These are phyloP conservation scores for Asterionellopsis glacialis DNA, from an alignment of 108 stramenopile species.

Conservation along the genomic window DNA sequence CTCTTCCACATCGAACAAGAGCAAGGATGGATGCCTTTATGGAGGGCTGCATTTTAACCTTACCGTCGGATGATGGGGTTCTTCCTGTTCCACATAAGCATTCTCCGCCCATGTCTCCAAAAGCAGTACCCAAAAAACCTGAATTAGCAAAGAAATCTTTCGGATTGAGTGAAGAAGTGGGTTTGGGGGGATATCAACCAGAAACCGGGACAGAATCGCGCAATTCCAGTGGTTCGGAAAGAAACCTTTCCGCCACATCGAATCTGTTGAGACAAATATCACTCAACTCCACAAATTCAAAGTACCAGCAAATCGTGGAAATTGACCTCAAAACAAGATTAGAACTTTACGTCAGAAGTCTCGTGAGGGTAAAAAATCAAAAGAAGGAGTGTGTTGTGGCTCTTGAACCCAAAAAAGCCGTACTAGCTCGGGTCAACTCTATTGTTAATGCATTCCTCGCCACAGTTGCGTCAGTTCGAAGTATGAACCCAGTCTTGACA, in stretches of 20 bases:
- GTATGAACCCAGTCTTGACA: constrained; percentile 50
- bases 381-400: constrained; percentile 72
- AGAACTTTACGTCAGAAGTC: constrained; percentile 69
- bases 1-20: constrained; percentile 40
- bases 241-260: background rate
- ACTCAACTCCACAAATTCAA: background rate
- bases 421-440: constrained; percentile 47
- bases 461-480: constrained; percentile 52
- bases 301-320: constrained; percentile 47
- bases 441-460: constrained; percentile 52
- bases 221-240: background rate
- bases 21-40: constrained; percentile 84
- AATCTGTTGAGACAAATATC: background rate
- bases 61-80: constrained; percentile 32
- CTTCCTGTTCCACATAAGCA: background rate
- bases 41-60: constrained; percentile 48
- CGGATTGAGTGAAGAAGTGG: background rate
- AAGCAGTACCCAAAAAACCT: background rate
- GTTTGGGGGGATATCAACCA: background rate
- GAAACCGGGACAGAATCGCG: background rate
- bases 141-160: background rate
- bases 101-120: background rate
- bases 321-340: constrained; percentile 59
- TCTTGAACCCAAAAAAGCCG: constrained; percentile 57
- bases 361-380: constrained; percentile 29